Evolutionary conservation across 2,329 filamentous ascomycete genomes (phyloP).

Genomic region (Epichloe gansuensis): DNA sequence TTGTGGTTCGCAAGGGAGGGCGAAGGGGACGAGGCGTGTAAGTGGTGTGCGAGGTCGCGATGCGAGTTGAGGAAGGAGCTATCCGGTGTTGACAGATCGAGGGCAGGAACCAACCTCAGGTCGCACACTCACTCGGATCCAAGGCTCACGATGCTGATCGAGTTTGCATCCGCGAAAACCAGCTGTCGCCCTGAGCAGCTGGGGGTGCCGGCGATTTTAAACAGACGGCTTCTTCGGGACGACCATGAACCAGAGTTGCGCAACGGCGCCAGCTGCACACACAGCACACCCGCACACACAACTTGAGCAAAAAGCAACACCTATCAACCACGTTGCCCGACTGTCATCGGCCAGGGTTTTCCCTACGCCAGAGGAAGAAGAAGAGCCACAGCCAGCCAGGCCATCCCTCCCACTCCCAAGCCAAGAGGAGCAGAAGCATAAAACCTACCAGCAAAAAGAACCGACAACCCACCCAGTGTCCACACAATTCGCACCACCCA

Average conservation of each 20-base stretch:
- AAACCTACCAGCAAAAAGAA: background rate
- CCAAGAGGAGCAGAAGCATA: background rate
- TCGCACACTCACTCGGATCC: background rate
- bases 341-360: slow-evolving; percentile 6
- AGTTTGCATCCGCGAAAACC: background rate
- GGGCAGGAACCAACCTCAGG: background rate
- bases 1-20: background rate
- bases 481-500: background rate
- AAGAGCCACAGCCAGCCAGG: background rate
- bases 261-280: background rate
- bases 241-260: background rate
- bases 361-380: background rate
- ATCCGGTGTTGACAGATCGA: background rate
- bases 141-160: background rate
- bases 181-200: background rate
- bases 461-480: background rate
- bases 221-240: background rate
- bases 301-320: slow-evolving; percentile 3
- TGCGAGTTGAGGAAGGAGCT: slow-evolving; percentile 4
- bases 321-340: slow-evolving; percentile 3
- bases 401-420: background rate
- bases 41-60: slow-evolving; percentile 1
- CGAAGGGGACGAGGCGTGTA: slow-evolving; percentile 2
- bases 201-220: slow-evolving; percentile 4
- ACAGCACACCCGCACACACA: background rate